Conservation (phyloP, 371 early-diverging fungal genomes). For the Mortierella sp. region DNA sequence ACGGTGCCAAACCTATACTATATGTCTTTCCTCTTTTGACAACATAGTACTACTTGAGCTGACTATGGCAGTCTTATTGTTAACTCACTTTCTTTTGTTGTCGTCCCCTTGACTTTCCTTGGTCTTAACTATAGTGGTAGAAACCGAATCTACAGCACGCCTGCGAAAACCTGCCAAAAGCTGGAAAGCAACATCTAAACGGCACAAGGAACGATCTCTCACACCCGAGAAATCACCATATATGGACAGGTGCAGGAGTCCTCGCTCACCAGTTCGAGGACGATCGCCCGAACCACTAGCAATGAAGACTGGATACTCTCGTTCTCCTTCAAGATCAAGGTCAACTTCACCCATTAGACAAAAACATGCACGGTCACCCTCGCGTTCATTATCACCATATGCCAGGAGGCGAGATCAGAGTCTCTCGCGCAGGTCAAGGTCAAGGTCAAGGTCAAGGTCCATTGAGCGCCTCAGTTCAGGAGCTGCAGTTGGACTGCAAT, state of each 20-base stretch:
- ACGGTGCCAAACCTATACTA: slow-evolving; percentile 8
- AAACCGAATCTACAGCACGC: slow-evolving; percentile 36
- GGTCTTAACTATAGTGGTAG: slow-evolving; percentile 25
- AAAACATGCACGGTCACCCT: slow-evolving; percentile 26
- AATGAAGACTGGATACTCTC: slow-evolving; percentile 12
- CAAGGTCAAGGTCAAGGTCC: slow-evolving; percentile 26
- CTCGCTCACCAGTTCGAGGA: slow-evolving; percentile 16
- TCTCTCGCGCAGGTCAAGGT: slow-evolving; percentile 26
- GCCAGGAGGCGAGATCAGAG: slow-evolving; percentile 7
- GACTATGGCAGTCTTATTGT: too few species aligned
- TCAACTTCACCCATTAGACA: slow-evolving; percentile 25
- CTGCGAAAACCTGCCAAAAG: slow-evolving; percentile 23
- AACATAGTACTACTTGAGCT: too few species aligned
- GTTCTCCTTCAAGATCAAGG: slow-evolving; percentile 30
- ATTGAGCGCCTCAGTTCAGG: slow-evolving; percentile 65
- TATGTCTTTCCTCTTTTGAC: too few species aligned
- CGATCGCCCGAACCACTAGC: slow-evolving; percentile 21
- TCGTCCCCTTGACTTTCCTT: too few species aligned
- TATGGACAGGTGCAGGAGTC: slow-evolving; percentile 8
- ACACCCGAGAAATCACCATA: slow-evolving; percentile 3
- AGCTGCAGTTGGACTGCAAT: slow-evolving; percentile 66
- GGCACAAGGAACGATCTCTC: neutral
- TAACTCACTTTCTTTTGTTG: too few species aligned
- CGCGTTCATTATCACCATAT: slow-evolving; percentile 26
- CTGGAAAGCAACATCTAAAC: slow-evolving; percentile 21